A percentile compares a stretch with the other conserved stretches of the same genome.
Evolutionary conservation across 306 rosid species (phyloP).

Genomic region (Casuarina glauca): DNA sequence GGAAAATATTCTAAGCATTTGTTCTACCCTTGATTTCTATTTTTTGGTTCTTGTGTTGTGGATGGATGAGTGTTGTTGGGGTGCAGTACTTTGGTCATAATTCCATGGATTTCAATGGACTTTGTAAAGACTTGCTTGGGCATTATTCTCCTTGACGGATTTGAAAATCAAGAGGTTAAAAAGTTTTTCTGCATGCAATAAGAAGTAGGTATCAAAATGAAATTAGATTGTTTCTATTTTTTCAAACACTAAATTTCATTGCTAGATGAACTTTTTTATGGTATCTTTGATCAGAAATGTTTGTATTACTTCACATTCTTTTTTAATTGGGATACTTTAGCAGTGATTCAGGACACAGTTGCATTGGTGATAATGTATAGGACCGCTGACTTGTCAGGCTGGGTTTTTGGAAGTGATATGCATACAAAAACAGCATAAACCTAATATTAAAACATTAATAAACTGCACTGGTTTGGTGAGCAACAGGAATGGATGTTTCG

Average conservation of each 20-base stretch:
- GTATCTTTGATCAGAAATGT: neutral
- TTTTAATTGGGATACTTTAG: neutral
- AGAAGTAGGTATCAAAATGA: constrained; percentile 2
- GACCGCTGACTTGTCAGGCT: neutral
- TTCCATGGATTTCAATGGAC: constrained; percentile 56
- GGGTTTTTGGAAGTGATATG: neutral
- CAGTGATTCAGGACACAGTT: neutral
- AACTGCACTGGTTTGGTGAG: neutral
- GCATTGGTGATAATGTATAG: neutral
- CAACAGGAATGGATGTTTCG: neutral
- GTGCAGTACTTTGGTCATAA: constrained; percentile 55
- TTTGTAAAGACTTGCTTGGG: constrained; percentile 45
- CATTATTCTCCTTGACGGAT: constrained; percentile 9
- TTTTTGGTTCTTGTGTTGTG: constrained; percentile 53
- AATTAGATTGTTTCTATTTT: neutral
- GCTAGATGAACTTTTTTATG: neutral
- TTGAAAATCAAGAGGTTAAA: constrained; percentile 11
- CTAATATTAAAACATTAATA: neutral
- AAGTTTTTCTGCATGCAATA: constrained; percentile 9
- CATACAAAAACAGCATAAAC: neutral
- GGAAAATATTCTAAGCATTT: constrained; percentile 2
- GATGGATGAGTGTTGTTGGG: constrained; percentile 87
- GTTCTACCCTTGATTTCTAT: constrained; percentile 25
- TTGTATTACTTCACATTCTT: neutral
- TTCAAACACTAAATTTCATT: neutral